These are phyloP conservation scores for Beauveria sp. DNA, from an alignment of 2,329 filamentous ascomycete species.

Conservation along the genomic window DNA sequence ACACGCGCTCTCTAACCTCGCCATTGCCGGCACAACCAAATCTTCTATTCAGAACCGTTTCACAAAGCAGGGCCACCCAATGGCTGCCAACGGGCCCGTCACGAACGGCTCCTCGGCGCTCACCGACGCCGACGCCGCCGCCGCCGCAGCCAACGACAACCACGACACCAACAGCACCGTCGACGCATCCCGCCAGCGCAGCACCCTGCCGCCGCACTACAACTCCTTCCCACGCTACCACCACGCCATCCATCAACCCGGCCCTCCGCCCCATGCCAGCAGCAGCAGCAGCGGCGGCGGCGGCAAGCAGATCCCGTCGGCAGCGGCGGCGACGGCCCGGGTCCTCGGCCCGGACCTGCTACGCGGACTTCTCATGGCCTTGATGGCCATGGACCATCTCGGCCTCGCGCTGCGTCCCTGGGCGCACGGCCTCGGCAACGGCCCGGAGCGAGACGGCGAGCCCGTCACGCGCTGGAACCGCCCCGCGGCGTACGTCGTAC, in stretches of 20 bases:
- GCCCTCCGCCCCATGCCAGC: not conserved
- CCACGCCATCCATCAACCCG: conserved; percentile 6
- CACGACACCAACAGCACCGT: not conserved
- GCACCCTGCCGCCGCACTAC: conserved; percentile 13
- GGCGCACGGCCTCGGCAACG: conserved; percentile 31
- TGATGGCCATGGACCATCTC: conserved; percentile 39
- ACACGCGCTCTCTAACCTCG: not conserved
- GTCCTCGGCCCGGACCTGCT: conserved; percentile 36
- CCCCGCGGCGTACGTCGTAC: conserved; percentile 28
- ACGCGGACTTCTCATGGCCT: conserved; percentile 35
- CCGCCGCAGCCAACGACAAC: not conserved
- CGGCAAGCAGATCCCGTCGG: not conserved
- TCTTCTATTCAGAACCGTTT: too few species aligned
- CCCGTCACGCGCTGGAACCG: conserved; percentile 31
- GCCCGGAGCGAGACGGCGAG: conserved; percentile 28
- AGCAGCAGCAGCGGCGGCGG: not conserved
- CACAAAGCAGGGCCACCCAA: not conserved
- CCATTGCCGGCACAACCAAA: not conserved
- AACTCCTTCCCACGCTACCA: conserved; percentile 14
- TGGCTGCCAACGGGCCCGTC: not conserved
- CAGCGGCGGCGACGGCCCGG: conserved; percentile 14
- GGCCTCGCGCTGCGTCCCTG: conserved; percentile 31
- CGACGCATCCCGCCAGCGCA: not conserved
- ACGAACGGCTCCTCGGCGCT: not conserved
- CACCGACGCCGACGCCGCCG: not conserved